A percentile compares a stretch with the other conserved stretches of the same genome.
Conservation (phyloP, 83 land plant genomes). For the Larix sibirica region DNA sequence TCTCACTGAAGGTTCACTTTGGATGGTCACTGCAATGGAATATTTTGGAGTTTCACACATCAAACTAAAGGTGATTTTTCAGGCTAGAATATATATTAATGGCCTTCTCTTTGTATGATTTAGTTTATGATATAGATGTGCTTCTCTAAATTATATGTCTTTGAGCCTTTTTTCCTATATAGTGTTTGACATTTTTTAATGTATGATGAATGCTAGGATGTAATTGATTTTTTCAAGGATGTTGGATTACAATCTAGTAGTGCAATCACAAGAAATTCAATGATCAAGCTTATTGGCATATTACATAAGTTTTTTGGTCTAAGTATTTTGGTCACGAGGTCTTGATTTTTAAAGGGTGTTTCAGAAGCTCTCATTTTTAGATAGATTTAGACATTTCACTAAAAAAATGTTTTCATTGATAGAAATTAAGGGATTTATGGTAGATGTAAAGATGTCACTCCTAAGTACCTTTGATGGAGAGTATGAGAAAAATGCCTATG, state of each 20-base stretch:
- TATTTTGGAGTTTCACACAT: slow-evolving; percentile 89
- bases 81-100: too few relatives aligned
- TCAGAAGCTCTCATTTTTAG: too few relatives aligned
- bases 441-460: slow-evolving; percentile 95
- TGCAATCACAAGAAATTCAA: slow-evolving; percentile 92
- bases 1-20: not conserved
- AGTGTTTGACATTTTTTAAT: too few relatives aligned
- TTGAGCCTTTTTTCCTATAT: too few relatives aligned
- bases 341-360: too few relatives aligned
- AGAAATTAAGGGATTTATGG: slow-evolving; percentile 85
- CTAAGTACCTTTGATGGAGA: slow-evolving; percentile 92
- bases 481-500: slow-evolving; percentile 95
- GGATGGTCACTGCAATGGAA: slow-evolving; percentile 97
- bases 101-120: too few relatives aligned
- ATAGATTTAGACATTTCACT: too few relatives aligned
- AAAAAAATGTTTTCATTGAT: slow-evolving; percentile 9
- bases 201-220: slow-evolving; percentile 52
- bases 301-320: slow-evolving; percentile 96
- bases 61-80: slow-evolving; percentile 72
- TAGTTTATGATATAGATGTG: too few relatives aligned
- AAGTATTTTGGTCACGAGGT: slow-evolving; percentile 33
- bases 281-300: slow-evolving; percentile 85
- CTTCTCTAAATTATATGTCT: too few relatives aligned
- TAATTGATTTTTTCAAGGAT: slow-evolving; percentile 97
- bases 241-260: slow-evolving; percentile 95